Evolutionary conservation across 2,329 filamentous ascomycete species (phyloP), one percentile per base, ranked within the genome.

Genomic region (Alternaria sp.): DNA sequence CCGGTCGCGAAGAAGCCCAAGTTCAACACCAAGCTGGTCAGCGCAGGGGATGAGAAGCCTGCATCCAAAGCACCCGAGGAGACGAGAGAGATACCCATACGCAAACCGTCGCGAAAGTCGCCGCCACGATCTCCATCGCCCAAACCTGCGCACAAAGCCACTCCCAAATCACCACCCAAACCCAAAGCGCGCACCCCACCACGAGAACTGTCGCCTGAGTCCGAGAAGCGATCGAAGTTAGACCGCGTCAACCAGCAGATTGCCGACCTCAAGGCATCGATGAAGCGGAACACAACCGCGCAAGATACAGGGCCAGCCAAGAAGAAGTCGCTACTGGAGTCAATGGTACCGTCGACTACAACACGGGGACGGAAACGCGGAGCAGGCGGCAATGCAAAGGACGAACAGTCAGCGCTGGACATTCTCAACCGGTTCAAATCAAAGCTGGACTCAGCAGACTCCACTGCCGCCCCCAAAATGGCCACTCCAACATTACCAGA

Each of bases 161-260:
- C 55, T 6, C 58, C 72, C 8, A 59, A 40, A 26, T 64, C 68
- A 28, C 68, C 73, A 7, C 64, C 66, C 6, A 66, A 54, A 30
- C 66, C 65, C 17, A 67, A 71, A 63, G 62, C 66, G 23, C 64
- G 57, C 26, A 66, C 75, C 6, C 74, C 77, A 6, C 73, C 76
- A 3, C 67, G 77, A n/a, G 78, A 81, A 58, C 78, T 82, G 3
- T 83, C 83, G 3, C 75, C 77, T 6, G 75, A 79, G 46, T 72
- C 72, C 40, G 79, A 71, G 67, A 81, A 70, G 77, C 65, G 77
- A 30, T 69, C 80, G n/a, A 77, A 81, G 23, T 81, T 94, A 10
- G 89, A 93, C 66, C 84, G 84, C 68, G 92, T 91, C 4, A 94
- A 94, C 68, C 91, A 92, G 40, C 90, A 96, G 73, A 93, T 95